Base-by-base conservation (phyloP, 140 eudicot genomes). In the Cichorium intybus region DNA sequence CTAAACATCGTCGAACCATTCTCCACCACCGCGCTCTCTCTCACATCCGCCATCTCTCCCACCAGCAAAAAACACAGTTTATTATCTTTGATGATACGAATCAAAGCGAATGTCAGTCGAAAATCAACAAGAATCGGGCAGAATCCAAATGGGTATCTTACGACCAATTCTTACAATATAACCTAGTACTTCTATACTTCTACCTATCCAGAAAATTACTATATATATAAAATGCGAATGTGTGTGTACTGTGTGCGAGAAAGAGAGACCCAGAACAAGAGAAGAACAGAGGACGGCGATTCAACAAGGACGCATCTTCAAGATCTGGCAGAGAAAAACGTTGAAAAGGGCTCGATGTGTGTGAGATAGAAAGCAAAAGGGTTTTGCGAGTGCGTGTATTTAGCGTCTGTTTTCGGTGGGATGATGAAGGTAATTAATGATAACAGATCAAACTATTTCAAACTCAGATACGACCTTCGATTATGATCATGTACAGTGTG, bases 1-100 rank as follows among this genome's bases (percentile, higher is more conserved):
- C 49, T 77, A 64, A 83, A 86, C 85, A 86, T 65, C 63, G 54
- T 7, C 28, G 48, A 35, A 53, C 65, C 77, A 34, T 28, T 56
- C 1, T 51, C 71, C 71, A 53, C 60, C 90, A 24, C 62, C 71
- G n/a, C 64, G 16, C 15, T 24, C 12, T 8, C 73, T 29, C 3
- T 41, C 69, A 23, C 60, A 26, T 24, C 56, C 28, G 58, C 77
- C 71, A 73, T 79, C 24, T 24, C 60, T 49, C 64, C 33, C 54
- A 66, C 34, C 21, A 41, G 23, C 33, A 63, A 22, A 12, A 21
- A 58, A 31, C n/a, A 70, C 46, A 55, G 12, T 11, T 4, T 60
- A n/a, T 15, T 33, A 56, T 58, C 34, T 28, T 24, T 31, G 33
- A 21, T 8, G 34, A 64, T 51, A 64, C 45, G 27, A 56, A 64